Conservation (phyloP, 129 eudicot genomes). For the Lactuca saligna region DNA sequence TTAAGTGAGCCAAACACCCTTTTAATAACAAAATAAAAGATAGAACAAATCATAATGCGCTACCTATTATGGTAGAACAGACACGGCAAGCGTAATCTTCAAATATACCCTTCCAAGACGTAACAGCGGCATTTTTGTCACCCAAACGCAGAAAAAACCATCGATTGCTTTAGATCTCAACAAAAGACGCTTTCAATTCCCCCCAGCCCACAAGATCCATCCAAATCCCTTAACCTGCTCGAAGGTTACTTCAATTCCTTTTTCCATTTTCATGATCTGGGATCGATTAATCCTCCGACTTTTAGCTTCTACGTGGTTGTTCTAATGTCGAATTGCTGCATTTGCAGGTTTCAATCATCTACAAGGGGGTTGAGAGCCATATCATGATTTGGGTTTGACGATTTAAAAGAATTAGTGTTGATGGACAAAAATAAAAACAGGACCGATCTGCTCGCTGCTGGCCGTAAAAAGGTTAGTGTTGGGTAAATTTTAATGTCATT, state of each 20-base stretch:
- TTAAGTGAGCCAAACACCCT: background rate
- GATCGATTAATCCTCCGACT: background rate
- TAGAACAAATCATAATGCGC: background rate
- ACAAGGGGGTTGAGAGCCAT: slow-evolving; percentile 17
- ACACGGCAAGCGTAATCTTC: slow-evolving; percentile 25
- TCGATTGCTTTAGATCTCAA: slow-evolving; percentile 25
- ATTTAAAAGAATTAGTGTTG: slow-evolving; percentile 12
- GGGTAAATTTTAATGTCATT: background rate
- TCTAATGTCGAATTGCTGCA: slow-evolving; percentile 19
- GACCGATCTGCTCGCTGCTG: slow-evolving; percentile 95
- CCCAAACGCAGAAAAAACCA: slow-evolving; percentile 13
- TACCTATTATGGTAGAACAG: background rate
- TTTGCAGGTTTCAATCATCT: slow-evolving; percentile 28
- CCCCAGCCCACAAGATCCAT: slow-evolving; percentile 31
- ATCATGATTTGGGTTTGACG: slow-evolving; percentile 29
- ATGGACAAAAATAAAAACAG: slow-evolving; percentile 91
- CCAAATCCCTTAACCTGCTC: slow-evolving; percentile 32
- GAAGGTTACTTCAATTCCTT: slow-evolving; percentile 26
- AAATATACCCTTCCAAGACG: slow-evolving; percentile 36
- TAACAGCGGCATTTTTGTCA: slow-evolving; percentile 17
- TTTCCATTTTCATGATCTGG: background rate
- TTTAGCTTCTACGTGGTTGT: slow-evolving; percentile 1
- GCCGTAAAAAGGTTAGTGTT: slow-evolving; percentile 76
- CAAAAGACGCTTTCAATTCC: slow-evolving; percentile 20
- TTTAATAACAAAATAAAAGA: background rate